These are phyloP conservation scores for Ceratobasidium sp. DNA, from an alignment of 1,284 basidiomycete genomes.

Conservation along the genomic window DNA sequence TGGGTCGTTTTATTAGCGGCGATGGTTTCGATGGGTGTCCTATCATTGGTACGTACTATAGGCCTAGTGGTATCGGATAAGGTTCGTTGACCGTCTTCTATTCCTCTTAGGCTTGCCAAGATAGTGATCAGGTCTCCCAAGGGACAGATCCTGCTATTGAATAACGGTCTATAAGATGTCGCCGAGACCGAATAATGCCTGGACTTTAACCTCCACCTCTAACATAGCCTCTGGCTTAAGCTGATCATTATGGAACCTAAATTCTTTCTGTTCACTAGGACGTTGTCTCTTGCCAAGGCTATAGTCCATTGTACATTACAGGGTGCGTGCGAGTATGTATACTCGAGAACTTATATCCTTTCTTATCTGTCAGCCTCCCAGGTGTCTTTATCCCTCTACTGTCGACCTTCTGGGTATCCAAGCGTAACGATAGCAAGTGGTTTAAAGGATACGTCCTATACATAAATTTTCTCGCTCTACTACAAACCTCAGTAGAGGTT, in stretches of 20 bases:
- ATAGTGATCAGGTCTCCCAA: too few species aligned
- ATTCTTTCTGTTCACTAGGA: too few species aligned
- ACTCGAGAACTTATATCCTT: background rate
- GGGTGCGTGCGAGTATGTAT: background rate
- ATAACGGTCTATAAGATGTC: too few species aligned
- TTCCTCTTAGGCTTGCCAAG: too few species aligned
- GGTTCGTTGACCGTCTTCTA: too few species aligned
- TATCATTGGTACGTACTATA: too few species aligned
- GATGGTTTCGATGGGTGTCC: too few species aligned
- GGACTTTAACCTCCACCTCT: background rate
- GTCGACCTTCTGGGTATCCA: conserved; percentile 5
- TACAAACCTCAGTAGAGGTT: conserved; percentile 10
- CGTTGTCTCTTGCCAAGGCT: background rate
- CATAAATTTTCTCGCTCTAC: background rate
- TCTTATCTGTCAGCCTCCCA: background rate
- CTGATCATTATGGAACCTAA: too few species aligned
- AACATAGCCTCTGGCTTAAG: background rate
- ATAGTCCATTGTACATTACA: conserved; percentile 28
- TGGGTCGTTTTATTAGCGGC: too few species aligned
- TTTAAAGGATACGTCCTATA: conserved; percentile 22
- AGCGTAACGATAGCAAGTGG: conserved; percentile 1
- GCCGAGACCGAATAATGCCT: too few species aligned
- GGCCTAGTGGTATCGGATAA: too few species aligned
- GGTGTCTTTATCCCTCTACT: conserved; percentile 19
- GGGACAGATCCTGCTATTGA: too few species aligned